A percentile compares a stretch with the other conserved stretches of the same genome.
phyloP scores from a whole-genome alignment of 2,329 filamentous ascomycete genomes.

The Exophiala spinifera region DNA sequence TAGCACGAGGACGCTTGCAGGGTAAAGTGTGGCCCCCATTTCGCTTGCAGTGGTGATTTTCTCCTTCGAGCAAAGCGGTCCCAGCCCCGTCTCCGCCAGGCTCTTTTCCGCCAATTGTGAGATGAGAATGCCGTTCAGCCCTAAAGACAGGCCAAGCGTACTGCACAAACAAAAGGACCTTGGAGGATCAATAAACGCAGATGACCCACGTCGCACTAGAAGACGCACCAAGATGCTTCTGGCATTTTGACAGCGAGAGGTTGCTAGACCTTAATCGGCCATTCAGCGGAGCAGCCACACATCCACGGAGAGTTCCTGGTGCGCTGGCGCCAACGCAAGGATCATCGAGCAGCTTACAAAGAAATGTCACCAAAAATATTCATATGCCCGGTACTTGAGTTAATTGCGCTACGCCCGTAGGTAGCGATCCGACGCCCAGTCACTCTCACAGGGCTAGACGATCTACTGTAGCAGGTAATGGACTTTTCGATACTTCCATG shows the following conservation, averaged over 20 bases:
- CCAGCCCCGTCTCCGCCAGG: neutral
- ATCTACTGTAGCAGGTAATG: too few relatives aligned
- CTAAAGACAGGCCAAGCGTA: slow-evolving; percentile 11
- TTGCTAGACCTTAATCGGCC: neutral
- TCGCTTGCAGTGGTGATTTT: slow-evolving; percentile 6
- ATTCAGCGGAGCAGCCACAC: neutral
- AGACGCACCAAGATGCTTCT: slow-evolving; percentile 1
- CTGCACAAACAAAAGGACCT: slow-evolving; percentile 3
- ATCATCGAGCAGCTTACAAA: slow-evolving; percentile 19
- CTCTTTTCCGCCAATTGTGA: slow-evolving; percentile 17
- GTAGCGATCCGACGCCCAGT: neutral
- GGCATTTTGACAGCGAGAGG: slow-evolving; percentile 16
- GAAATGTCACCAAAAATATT: slow-evolving; percentile 17
- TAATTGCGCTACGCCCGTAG: too few relatives aligned
- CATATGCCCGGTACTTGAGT: neutral
- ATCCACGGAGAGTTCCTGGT: neutral
- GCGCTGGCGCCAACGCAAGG: slow-evolving; percentile 9
- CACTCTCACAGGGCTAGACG: too few relatives aligned
- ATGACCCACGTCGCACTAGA: neutral
- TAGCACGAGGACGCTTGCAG: too few relatives aligned
- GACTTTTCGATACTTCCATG: too few relatives aligned
- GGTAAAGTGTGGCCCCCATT: neutral
- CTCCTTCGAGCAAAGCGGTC: slow-evolving; percentile 10
- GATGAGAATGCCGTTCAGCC: slow-evolving; percentile 18
- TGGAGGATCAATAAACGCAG: slow-evolving; percentile 16